Evolutionary conservation across 345 rosid species (phyloP), one percentile per base, ranked within the genome.

Genomic region (Sisymbrium altissimum): DNA sequence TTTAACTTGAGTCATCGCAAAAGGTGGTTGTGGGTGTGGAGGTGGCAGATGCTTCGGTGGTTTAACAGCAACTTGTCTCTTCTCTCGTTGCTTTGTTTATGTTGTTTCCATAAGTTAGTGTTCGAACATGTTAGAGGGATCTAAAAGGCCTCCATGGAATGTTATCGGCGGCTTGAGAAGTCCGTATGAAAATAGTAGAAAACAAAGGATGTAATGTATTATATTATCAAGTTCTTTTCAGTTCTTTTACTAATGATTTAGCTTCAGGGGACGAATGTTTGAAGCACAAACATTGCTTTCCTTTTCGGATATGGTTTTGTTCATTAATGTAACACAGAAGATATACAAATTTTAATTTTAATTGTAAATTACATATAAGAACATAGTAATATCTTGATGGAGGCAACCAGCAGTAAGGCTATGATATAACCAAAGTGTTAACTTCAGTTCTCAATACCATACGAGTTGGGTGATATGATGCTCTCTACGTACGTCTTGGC

Each of bases 401-500:
- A 39, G 14, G 14, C 43, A n/a, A 39, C 14, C 4, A 7, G 9
- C 9, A 36, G 25, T 23, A 23, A 3, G 11, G 39, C 38, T 27
- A 27, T 27, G 1, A 27, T 3, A 10, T 5, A n/a, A 25, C 39
- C 19, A 19, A 35, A 49, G 43, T 1, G 7, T 36, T 55, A 0
- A 43, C 6, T 44, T 64, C 69, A 44, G 33, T n/a, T 54, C 27
- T 19, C 46, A 68, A 49, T 27, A 48, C 59, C 66, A 59, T 41
- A 79, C 11, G 52, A 29, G 64, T 78, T 71, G 2, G 87, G 85
- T 11, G 85, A 82, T 29, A 84, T 12, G 35, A 84, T 84, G 53
- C 80, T 78, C 76, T 84, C 87, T 32, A 82, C n/a, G 27, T 82
- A 84, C 4, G 78, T 78, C 67, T 66, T 73, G 17, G 83, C 85